A percentile compares a stretch with the other conserved stretches of the same genome.
phyloP scores from a whole-genome alignment of 768 basidiomycete genomes.

The Pleurotus cornucopiae region DNA sequence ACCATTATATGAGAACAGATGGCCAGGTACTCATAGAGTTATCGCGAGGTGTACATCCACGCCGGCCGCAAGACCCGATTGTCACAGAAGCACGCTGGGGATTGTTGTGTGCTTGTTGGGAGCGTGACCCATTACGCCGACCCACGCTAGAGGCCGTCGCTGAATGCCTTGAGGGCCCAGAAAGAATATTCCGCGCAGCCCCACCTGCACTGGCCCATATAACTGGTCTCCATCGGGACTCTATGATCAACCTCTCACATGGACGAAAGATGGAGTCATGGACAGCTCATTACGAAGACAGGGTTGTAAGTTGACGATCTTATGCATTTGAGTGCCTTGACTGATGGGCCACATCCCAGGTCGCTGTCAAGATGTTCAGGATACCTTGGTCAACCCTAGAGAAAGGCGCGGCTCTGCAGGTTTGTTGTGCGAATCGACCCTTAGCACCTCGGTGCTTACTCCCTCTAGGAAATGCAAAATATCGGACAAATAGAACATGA shows the following conservation, averaged over 20 bases:
- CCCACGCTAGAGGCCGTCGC: neutral
- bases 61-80: neutral
- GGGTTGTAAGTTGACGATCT: too few species aligned
- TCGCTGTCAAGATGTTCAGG: constrained; percentile 1
- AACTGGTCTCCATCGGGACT: neutral
- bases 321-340: too few species aligned
- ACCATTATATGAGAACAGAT: constrained; percentile 6
- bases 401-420: neutral
- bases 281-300: neutral
- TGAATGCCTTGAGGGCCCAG: neutral
- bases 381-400: neutral
- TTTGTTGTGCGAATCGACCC: neutral
- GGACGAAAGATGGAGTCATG: neutral
- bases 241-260: neutral
- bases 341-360: neutral
- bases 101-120: constrained; percentile 1
- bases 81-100: neutral
- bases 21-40: constrained; percentile 6
- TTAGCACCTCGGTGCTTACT: neutral
- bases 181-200: neutral
- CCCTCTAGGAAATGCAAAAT: neutral
- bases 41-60: neutral
- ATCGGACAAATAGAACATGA: neutral
- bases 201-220: neutral
- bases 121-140: neutral